Evolutionary conservation across 306 rosid species (phyloP).

Genomic region (Quercus alba): DNA sequence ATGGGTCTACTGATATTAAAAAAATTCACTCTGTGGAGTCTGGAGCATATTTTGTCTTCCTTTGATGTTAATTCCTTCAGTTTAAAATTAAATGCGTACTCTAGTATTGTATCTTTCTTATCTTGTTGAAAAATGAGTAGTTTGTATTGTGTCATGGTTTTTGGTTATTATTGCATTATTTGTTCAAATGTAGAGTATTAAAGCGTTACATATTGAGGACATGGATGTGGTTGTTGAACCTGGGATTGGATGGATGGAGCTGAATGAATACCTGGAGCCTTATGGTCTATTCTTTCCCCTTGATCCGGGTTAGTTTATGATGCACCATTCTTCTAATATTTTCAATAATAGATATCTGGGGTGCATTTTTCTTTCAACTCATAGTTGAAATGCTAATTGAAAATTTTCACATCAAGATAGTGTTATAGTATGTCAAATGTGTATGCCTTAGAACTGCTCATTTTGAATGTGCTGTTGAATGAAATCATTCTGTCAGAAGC

Average conservation of each 20-base stretch:
- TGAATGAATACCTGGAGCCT: constrained; percentile 90
- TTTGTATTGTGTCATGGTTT: background rate
- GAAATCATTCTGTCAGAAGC: background rate
- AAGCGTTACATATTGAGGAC: constrained; percentile 82
- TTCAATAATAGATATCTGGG: background rate
- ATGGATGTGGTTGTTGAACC: constrained; percentile 98
- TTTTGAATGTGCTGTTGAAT: constrained; percentile 1
- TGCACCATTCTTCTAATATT: constrained; percentile 1
- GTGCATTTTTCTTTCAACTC: background rate
- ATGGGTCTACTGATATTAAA: too few relatives aligned
- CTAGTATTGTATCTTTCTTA: background rate
- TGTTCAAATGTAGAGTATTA: constrained; percentile 51
- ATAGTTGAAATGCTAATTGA: background rate
- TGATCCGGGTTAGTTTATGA: constrained; percentile 78
- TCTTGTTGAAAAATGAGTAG: background rate
- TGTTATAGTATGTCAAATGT: constrained; percentile 1
- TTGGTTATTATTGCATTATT: constrained; percentile 4
- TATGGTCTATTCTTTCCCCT: constrained; percentile 96
- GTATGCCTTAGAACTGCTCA: background rate
- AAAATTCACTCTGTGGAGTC: background rate
- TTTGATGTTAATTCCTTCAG: background rate
- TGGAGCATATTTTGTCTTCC: background rate
- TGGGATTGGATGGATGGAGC: constrained; percentile 99
- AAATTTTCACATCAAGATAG: background rate
- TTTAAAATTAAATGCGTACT: background rate